Evolutionary conservation across 129 eudicot genomes (phyloP).

Genomic region (Scalesia atractyloides): DNA sequence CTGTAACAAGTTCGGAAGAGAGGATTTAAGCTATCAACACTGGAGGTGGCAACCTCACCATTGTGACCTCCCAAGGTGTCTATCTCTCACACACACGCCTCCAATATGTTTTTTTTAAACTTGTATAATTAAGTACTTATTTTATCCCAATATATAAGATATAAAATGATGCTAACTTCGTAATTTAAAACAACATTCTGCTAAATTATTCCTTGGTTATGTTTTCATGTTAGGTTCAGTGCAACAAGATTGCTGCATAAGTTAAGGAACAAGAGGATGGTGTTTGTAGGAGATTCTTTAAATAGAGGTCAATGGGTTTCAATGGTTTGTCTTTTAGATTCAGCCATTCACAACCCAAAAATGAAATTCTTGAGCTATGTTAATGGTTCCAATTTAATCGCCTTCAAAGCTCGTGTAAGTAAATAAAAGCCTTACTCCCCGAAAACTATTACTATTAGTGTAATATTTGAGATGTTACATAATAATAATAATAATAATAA

Average conservation of each 20-base stretch:
- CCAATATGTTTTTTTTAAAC: background rate
- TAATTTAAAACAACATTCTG: no score
- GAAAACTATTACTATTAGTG: background rate
- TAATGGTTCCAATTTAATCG: conserved; percentile 57
- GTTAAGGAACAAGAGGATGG: conserved; percentile 72
- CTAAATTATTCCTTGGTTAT: background rate
- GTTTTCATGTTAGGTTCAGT: conserved; percentile 53
- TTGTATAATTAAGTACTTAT: background rate
- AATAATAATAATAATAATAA: background rate
- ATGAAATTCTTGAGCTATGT: conserved; percentile 56
- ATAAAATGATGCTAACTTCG: no score
- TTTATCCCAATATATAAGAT: no score
- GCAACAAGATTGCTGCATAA: conserved; percentile 66
- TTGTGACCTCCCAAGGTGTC: conserved; percentile 69
- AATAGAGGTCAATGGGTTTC: conserved; percentile 94
- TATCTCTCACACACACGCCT: conserved; percentile 11
- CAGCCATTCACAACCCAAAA: conserved; percentile 45
- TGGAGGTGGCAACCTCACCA: conserved; percentile 83
- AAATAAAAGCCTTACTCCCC: background rate
- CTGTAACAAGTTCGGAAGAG: conserved; percentile 62
- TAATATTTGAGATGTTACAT: background rate
- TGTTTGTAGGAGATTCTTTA: conserved; percentile 81
- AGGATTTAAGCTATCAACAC: conserved; percentile 52
- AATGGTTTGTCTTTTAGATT: conserved; percentile 72
- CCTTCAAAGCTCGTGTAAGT: conserved; percentile 59